Conservation (phyloP, 305 asterid species). For the Fraxinus paxiana region DNA sequence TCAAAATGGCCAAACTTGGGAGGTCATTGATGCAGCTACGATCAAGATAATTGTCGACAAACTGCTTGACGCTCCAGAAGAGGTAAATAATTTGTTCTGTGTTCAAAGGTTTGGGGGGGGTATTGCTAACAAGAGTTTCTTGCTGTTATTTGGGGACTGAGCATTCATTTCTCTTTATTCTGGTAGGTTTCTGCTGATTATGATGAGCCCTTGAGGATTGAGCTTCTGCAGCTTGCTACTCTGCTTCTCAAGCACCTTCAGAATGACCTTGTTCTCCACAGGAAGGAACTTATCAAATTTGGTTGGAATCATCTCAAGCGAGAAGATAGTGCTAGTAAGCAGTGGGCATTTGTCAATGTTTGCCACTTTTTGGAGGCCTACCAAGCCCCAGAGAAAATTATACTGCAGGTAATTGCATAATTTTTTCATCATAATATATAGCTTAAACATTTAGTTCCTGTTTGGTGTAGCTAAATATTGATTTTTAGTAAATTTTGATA, state of each 20-base stretch:
- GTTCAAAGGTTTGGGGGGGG: conserved; percentile 9
- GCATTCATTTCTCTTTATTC: conserved; percentile 21
- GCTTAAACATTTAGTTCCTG: neutral
- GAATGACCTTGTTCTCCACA: conserved; percentile 90
- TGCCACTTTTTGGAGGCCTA: conserved; percentile 99
- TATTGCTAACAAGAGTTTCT: neutral
- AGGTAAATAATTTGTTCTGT: conserved; percentile 47
- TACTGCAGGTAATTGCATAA: conserved; percentile 70
- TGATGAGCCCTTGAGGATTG: conserved; percentile 97
- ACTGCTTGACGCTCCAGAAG: conserved; percentile 99
- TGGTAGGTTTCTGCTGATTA: conserved; percentile 82
- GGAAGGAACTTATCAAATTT: conserved; percentile 94
- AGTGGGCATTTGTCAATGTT: conserved; percentile 99
- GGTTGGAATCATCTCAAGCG: conserved; percentile 99
- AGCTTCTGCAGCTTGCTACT: conserved; percentile 99
- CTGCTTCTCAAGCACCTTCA: conserved; percentile 96
- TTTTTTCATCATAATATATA: neutral
- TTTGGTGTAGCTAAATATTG: neutral
- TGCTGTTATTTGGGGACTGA: conserved; percentile 14
- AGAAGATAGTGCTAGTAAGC: conserved; percentile 99
- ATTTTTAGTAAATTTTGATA: neutral
- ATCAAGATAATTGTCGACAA: conserved; percentile 93
- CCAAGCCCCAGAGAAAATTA: conserved; percentile 99
- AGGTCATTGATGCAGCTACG: conserved; percentile 80
- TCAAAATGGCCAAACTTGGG: conserved; percentile 97